Evolutionary conservation across 2,329 filamentous ascomycete species (phyloP), one percentile per base, ranked within the genome.

Genomic region (Diplodia mutila): DNA sequence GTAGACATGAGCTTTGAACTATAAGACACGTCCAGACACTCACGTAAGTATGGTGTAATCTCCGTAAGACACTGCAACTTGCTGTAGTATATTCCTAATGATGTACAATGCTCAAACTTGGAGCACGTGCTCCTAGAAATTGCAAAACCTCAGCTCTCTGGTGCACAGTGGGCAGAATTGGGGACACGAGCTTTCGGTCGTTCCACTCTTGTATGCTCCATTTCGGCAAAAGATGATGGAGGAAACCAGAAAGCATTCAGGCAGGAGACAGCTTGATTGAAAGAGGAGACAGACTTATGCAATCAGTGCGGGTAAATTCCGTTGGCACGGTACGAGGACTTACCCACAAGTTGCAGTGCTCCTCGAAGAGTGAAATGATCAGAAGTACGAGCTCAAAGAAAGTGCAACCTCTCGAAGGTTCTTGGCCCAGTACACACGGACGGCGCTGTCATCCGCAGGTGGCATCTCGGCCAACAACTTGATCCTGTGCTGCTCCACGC

Each of bases 401-500:
- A 66, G 11, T 3, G 52, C 42, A 18, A 66, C 27, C 29, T 66
- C 64, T 21, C 29, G 52, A 18, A 66, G 53, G 49, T 53, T 66
- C 48, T 55, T 34, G 18, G 64, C 54, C 64, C 52, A 66, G 21
- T 57, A 66, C 4, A 66, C 27, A 7, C 32, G 49, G 5, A 66
- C 52, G 4, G 4, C 5, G 11, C 64, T 66, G 12, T 66, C 64
- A 51, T 66, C 53, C 27, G 64, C 52, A 7, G 64, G 64, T 4
- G 64, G 64, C 64, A 66, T 66, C 29, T 66, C 64, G 9, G 64
- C 64, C 64, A 66, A 34, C 4, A 66, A 25, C 25, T 66, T 67
- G 23, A 67, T 53, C 9, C 55, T 34, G 23, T 61, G 65, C n/a
- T 54, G 75, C 3, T 55, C 32, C 2, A 81, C 69, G 1, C 71